Evolutionary conservation across 345 rosid species (phyloP).

Genomic region (Eutrema heterophyllum): DNA sequence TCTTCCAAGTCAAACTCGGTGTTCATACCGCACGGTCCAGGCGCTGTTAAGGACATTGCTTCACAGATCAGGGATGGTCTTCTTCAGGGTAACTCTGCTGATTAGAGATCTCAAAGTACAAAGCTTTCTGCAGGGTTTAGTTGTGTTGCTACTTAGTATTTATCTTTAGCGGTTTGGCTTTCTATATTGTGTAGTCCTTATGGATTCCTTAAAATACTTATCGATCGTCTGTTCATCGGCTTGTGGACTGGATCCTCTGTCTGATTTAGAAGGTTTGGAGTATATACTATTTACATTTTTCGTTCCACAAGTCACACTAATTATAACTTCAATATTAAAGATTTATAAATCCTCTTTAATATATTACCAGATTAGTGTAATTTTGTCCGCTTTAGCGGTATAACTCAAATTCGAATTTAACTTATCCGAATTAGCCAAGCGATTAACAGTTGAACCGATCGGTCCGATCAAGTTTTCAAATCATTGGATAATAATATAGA

Average conservation of each 20-base stretch:
- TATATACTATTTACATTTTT: neutral
- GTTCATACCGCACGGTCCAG: slow-evolving; percentile 77
- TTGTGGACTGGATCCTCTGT: neutral
- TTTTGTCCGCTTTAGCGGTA: no score
- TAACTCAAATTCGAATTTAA: no score
- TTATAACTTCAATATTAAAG: no score
- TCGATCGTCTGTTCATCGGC: neutral
- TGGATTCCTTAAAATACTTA: neutral
- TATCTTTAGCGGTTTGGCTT: slow-evolving; percentile 3
- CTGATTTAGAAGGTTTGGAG: neutral
- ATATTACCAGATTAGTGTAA: no score
- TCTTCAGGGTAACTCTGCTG: slow-evolving; percentile 42
- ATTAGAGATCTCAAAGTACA: slow-evolving; percentile 9
- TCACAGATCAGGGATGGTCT: slow-evolving; percentile 72
- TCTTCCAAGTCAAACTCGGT: slow-evolving; percentile 57
- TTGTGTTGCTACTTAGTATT: slow-evolving; percentile 8
- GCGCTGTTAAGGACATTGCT: slow-evolving; percentile 61
- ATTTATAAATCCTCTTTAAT: no score
- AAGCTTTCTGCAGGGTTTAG: slow-evolving; percentile 17
- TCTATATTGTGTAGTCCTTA: neutral
- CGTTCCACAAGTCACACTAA: no score
- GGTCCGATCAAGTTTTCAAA: no score
- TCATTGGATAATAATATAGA: no score
- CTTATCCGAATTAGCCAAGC: no score
- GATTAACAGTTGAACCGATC: no score